These are phyloP conservation scores for Heritiera fomes DNA, from an alignment of 345 rosid genomes.

Conservation along the genomic window DNA sequence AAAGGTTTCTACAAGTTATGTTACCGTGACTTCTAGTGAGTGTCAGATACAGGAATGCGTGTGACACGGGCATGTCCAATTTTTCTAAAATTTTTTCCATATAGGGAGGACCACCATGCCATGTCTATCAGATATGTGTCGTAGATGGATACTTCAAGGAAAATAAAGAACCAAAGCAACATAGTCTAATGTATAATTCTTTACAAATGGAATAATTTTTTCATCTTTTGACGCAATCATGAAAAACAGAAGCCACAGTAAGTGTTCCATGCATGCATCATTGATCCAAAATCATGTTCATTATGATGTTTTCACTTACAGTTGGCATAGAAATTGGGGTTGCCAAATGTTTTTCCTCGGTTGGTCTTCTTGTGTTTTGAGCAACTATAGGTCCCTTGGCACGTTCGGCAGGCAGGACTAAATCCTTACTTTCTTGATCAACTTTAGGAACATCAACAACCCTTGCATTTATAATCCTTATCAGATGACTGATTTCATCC, in stretches of 20 bases:
- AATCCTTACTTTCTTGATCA: slow-evolving; percentile 37
- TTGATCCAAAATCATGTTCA: background rate
- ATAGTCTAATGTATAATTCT: background rate
- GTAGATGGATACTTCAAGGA: background rate
- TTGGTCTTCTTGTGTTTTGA: slow-evolving; percentile 37
- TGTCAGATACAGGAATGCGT: background rate
- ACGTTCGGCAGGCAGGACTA: slow-evolving; percentile 31
- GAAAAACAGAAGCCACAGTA: background rate
- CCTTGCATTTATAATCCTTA: slow-evolving; percentile 63
- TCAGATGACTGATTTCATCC: slow-evolving; percentile 64
- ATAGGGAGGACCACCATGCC: background rate
- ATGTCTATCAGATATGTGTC: background rate
- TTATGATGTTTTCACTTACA: slow-evolving; percentile 40
- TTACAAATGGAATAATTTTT: background rate
- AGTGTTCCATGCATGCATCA: background rate
- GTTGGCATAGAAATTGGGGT: slow-evolving; percentile 46
- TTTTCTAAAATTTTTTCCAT: background rate
- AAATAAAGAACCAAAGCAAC: background rate
- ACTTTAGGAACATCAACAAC: slow-evolving; percentile 29
- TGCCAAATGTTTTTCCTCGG: slow-evolving; percentile 37
- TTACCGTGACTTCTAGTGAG: background rate
- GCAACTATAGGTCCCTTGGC: slow-evolving; percentile 32
- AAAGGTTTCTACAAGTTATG: background rate
- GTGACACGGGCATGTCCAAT: background rate
- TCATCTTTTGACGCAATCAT: background rate